A percentile compares a stretch with the other conserved stretches of the same genome.
Evolutionary conservation across 2,329 filamentous ascomycete species (phyloP).

Genomic region (Anthostomella pinea): DNA sequence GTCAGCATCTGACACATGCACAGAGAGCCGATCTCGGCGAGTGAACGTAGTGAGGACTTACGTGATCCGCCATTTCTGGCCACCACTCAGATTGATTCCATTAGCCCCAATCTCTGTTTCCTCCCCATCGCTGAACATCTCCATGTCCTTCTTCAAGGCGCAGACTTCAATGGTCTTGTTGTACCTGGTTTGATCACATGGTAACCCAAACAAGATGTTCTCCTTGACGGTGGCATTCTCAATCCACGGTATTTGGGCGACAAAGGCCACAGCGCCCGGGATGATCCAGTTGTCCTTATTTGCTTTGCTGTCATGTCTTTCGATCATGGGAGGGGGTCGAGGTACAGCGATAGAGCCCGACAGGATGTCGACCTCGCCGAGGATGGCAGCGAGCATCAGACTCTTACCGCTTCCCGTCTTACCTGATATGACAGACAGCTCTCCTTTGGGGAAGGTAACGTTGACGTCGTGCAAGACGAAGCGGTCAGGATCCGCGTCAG

Average conservation of each 20-base stretch:
- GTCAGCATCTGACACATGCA: constrained; percentile 17
- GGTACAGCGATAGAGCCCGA: constrained; percentile 59
- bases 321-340: constrained; percentile 43
- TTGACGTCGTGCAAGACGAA: constrained; percentile 66
- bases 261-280: constrained; percentile 67
- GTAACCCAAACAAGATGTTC: constrained; percentile 76
- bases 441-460: constrained; percentile 63
- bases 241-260: constrained; percentile 81
- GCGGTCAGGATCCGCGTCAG: constrained; percentile 51
- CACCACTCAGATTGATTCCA: constrained; percentile 79
- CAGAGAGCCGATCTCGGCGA: too few relatives aligned
- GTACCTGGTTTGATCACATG: constrained; percentile 67
- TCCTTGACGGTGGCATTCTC: constrained; percentile 77
- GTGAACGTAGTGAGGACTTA: constrained; percentile 16
- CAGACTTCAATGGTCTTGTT: constrained; percentile 68
- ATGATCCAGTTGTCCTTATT: constrained; percentile 67
- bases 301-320: constrained; percentile 62
- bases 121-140: constrained; percentile 74
- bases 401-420: constrained; percentile 79
- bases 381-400: constrained; percentile 67
- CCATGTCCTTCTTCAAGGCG: constrained; percentile 71
- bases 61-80: constrained; percentile 79
- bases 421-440: constrained; percentile 72
- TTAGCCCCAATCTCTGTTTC: constrained; percentile 80
- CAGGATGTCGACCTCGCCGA: constrained; percentile 72